Evolutionary conservation across 2,329 filamentous ascomycete genomes (phyloP), one percentile per base, ranked within the genome.

Genomic region (Pseudogymnoascus sp.): DNA sequence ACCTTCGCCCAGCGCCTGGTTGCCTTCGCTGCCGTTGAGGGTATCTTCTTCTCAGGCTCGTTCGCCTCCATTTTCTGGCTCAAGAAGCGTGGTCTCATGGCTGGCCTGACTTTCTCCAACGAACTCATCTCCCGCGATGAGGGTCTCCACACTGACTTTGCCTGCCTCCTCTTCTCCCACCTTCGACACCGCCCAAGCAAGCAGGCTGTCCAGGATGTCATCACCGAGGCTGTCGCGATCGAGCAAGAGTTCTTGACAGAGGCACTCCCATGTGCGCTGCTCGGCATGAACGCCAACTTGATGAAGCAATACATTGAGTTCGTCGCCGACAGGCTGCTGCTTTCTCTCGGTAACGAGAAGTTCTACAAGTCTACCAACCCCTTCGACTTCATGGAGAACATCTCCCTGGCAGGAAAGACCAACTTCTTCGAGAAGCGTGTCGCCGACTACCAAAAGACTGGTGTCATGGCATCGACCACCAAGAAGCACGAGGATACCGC

Each of bases 241-340:
- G 94, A 99, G 82, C 88, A 99, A 77, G 94, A 99, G 79, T 99
- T 99, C 83, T 78, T 99, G 69, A 95, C 92, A 1, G 94, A 99
- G 74, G 92, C 94, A 67, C 87, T 99, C 60, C 94, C 94, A 13
- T 92, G 88, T 70, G 92, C 85, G 48, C 87, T 99, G 60, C 89
- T 99, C 33, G 94, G 94, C 79, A 99, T 99, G 94, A 99, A 99
- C 82, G 78, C 92, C 61, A 89, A 82, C 68, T 84, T 99, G 69
- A 99, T 99, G 94, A 95, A 95, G 84, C 93, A 97, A 80, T 99
- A 99, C 83, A 99, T 99, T 69, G 94, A 99, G 85, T 99, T 99
- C 71, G 94, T 99, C 58, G 94, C 94, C 67, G 94, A 99, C 76
- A 90, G 94, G 70, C 88, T 99, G 36, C 85, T 99, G 36, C 81